These are phyloP conservation scores for Spergularia marina DNA, from an alignment of 148 eudicot genomes.

Conservation along the genomic window DNA sequence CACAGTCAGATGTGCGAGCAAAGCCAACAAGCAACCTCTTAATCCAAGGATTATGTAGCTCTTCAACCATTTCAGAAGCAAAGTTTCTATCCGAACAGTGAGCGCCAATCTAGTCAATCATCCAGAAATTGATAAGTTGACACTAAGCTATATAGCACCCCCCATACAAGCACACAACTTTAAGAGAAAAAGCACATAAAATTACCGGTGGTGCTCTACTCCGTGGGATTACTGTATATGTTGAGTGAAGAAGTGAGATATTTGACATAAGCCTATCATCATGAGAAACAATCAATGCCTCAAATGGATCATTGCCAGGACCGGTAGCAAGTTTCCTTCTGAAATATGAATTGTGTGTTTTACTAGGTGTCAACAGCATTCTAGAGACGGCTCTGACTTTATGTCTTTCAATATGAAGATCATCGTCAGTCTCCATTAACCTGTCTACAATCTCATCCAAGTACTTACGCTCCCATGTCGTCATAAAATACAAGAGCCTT, in stretches of 20 bases:
- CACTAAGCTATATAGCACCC: conserved; percentile 3
- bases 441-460: conserved; percentile 53
- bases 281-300: conserved; percentile 70
- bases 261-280: conserved; percentile 81
- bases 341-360: conserved; percentile 42
- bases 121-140: conserved; percentile 5
- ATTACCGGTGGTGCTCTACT: conserved; percentile 92
- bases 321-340: conserved; percentile 62
- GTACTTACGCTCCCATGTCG: conserved; percentile 49
- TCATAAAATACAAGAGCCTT: conserved; percentile 66
- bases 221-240: conserved; percentile 75
- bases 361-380: conserved; percentile 80
- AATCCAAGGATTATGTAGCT: conserved; percentile 81
- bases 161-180: neutral
- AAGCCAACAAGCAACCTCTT: conserved; percentile 88
- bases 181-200: conserved; percentile 10
- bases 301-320: conserved; percentile 63
- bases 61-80: conserved; percentile 73
- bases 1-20: conserved; percentile 93
- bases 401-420: conserved; percentile 50
- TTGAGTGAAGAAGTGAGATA: conserved; percentile 67
- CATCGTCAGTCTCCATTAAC: conserved; percentile 50
- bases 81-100: conserved; percentile 89
- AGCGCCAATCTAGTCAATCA: conserved; percentile 53
- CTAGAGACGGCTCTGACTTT: conserved; percentile 87